phyloP scores from a whole-genome alignment of 2,329 filamentous ascomycete genomes.

The Hypomyces rosellus region DNA sequence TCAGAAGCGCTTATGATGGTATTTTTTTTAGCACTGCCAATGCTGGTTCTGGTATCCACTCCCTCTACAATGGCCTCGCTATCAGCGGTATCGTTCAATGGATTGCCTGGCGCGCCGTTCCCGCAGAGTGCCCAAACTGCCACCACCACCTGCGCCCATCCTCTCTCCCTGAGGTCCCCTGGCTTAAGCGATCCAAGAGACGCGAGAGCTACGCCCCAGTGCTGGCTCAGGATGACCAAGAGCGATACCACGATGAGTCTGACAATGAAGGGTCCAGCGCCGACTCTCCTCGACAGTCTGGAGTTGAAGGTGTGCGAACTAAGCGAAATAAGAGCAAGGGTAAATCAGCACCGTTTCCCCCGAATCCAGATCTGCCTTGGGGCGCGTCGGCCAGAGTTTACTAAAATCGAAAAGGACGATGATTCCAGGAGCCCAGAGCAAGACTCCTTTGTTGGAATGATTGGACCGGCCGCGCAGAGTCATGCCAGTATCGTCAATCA shows the following conservation, averaged over 20 bases:
- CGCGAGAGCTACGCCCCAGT: slow-evolving; percentile 15
- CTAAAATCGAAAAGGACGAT: slow-evolving; percentile 2
- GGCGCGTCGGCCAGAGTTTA: not conserved
- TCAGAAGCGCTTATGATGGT: not conserved
- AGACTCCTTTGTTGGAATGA: not conserved
- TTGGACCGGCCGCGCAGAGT: not conserved
- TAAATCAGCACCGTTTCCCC: slow-evolving; percentile 16
- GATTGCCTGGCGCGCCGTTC: slow-evolving; percentile 33
- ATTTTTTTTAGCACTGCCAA: slow-evolving; percentile 28
- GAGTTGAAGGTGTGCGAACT: slow-evolving; percentile 18
- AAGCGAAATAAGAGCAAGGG: slow-evolving; percentile 17
- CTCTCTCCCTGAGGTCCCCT: slow-evolving; percentile 30
- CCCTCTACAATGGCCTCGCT: slow-evolving; percentile 35
- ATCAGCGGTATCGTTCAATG: slow-evolving; percentile 33
- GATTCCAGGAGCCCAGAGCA: not conserved
- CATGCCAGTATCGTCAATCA: too few species aligned
- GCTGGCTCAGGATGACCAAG: slow-evolving; percentile 19
- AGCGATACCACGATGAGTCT: slow-evolving; percentile 21
- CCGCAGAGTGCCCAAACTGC: slow-evolving; percentile 36
- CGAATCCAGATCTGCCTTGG: slow-evolving; percentile 1
- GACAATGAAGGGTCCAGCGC: slow-evolving; percentile 10
- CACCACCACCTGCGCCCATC: slow-evolving; percentile 30
- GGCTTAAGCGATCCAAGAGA: slow-evolving; percentile 21
- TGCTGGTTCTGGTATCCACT: slow-evolving; percentile 30
- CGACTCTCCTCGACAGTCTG: slow-evolving; percentile 10